Conservation (phyloP, 2,329 filamentous ascomycete genomes). For the Arachnopeziza araneosa region DNA sequence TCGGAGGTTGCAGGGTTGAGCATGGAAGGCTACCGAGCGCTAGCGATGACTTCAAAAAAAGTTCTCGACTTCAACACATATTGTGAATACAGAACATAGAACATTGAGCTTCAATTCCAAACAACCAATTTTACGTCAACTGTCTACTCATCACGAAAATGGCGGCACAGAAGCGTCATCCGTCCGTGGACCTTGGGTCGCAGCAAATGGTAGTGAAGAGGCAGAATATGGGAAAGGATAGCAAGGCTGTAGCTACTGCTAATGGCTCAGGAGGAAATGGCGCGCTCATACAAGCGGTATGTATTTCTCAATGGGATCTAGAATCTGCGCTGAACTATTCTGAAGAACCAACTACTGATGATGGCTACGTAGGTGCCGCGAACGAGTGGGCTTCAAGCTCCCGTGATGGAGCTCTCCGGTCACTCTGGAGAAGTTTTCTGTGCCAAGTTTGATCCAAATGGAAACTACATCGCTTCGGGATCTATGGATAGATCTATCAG, state of each 20-base stretch:
- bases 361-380: constrained; percentile 55
- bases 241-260: constrained; percentile 50
- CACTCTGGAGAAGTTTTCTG: constrained; percentile 83
- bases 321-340: constrained; percentile 15
- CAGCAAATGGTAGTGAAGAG: constrained; percentile 84
- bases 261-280: constrained; percentile 53
- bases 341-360: constrained; percentile 20
- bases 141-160: constrained; percentile 40
- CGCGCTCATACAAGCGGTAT: constrained; percentile 61
- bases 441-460: constrained; percentile 82
- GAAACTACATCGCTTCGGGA: constrained; percentile 84
- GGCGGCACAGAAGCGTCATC: constrained; percentile 88
- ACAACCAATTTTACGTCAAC: background rate
- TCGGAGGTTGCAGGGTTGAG: background rate
- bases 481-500: constrained; percentile 91
- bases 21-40: too few species aligned
- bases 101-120: background rate
- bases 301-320: constrained; percentile 27
- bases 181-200: constrained; percentile 74
- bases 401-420: constrained; percentile 89
- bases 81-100: background rate
- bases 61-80: background rate
- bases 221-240: constrained; percentile 57
- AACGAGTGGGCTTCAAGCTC: constrained; percentile 79
- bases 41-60: background rate